Conservation (phyloP, 371 early-diverging fungal genomes). For the Mortierella sp. region DNA sequence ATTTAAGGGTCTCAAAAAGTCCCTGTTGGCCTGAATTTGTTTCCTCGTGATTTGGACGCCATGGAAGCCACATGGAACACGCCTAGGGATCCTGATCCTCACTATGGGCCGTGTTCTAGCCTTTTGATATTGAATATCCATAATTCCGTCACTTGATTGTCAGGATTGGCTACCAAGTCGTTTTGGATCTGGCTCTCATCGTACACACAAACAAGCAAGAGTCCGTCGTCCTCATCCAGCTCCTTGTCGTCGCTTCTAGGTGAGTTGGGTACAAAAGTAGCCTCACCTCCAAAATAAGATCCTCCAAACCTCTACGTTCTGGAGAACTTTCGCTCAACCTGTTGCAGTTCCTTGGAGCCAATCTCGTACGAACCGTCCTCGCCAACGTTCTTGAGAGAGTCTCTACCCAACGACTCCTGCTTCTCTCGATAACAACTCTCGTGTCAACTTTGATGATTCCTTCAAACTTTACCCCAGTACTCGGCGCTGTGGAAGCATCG, state of each 20-base stretch:
- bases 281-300: conserved; percentile 24
- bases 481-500: conserved; percentile 6
- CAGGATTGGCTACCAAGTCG: conserved; percentile 16
- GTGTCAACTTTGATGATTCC: conserved; percentile 40
- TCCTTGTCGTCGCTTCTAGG: conserved; percentile 18
- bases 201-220: conserved; percentile 43
- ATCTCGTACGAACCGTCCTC: conserved; percentile 39
- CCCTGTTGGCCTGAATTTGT: conserved; percentile 36
- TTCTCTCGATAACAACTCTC: conserved; percentile 21
- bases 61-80: conserved; percentile 52
- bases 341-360: conserved; percentile 24
- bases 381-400: conserved; percentile 14
- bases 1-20: not conserved
- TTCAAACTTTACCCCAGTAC: conserved; percentile 15
- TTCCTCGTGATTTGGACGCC: conserved; percentile 33
- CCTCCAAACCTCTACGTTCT: conserved; percentile 15
- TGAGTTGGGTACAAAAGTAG: conserved; percentile 34
- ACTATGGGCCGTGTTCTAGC: conserved; percentile 22
- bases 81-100: conserved; percentile 46
- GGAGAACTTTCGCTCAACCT: conserved; percentile 11
- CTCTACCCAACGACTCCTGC: conserved; percentile 3
- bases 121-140: conserved; percentile 52
- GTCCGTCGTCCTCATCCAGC: conserved; percentile 44
- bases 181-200: conserved; percentile 39
- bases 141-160: conserved; percentile 39